Percentiles rank a stretch among this genome's conserved stretches.
Evolutionary conservation across 495 filamentous ascomycete species (phyloP).

Genomic region (Penicillium bovifimosum): DNA sequence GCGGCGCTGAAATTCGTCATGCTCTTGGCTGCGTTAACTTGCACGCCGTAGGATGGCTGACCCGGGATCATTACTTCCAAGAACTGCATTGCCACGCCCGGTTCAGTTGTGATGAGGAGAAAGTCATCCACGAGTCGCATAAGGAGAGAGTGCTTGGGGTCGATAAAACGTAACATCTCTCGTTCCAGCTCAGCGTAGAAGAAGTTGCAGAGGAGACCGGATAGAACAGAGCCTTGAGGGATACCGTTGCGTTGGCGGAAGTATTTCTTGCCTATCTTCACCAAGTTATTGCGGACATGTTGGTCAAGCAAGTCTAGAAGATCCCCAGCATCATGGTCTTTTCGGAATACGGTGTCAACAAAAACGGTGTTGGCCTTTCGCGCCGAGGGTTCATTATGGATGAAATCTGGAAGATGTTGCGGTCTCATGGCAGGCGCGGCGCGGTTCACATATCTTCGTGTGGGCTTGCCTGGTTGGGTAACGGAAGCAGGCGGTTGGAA

Average conservation of each 20-base stretch:
- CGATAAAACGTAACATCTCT: constrained; percentile 60
- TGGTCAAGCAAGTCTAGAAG: constrained; percentile 67
- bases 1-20: constrained; percentile 77
- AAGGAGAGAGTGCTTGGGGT: constrained; percentile 55
- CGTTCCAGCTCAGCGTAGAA: constrained; percentile 86
- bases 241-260: constrained; percentile 87
- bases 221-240: constrained; percentile 86
- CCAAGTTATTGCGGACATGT: constrained; percentile 75
- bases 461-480: constrained; percentile 36
- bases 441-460: constrained; percentile 59
- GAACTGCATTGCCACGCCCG: constrained; percentile 60
- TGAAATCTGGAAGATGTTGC: constrained; percentile 48
- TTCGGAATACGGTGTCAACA: constrained; percentile 54
- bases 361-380: constrained; percentile 64
- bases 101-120: constrained; percentile 71
- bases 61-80: constrained; percentile 74
- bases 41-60: constrained; percentile 70
- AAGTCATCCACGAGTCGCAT: constrained; percentile 90
- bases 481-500: constrained; percentile 40
- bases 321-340: constrained; percentile 46
- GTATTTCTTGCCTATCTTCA: constrained; percentile 85
- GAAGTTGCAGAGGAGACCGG: constrained; percentile 82
- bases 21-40: constrained; percentile 70
- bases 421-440: constrained; percentile 49
- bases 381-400: constrained; percentile 38